phyloP scores from a whole-genome alignment of 495 filamentous ascomycete species.

The Daldinia bambusicola region DNA sequence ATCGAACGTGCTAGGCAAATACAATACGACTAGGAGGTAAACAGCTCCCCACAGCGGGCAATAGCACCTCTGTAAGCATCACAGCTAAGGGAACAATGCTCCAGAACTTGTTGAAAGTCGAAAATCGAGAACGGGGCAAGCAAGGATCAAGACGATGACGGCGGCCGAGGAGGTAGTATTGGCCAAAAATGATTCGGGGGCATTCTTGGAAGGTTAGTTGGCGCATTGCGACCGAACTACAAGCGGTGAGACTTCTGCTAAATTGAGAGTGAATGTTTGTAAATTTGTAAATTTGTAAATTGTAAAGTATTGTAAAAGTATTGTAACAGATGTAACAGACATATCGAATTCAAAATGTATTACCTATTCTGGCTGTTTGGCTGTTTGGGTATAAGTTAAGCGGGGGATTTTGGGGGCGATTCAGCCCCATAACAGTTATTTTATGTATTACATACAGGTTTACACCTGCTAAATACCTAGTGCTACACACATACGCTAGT shows the following conservation, averaged over 20 bases:
- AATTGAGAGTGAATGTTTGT: background rate
- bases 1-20: constrained; percentile 1
- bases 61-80: background rate
- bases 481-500: no score
- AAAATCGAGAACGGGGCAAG: constrained; percentile 21
- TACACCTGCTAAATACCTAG: no score
- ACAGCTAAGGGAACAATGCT: constrained; percentile 11
- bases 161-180: constrained; percentile 24
- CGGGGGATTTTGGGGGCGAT: constrained; percentile 1
- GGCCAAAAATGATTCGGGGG: constrained; percentile 16
- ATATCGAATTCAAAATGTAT: background rate
- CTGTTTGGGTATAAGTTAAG: background rate
- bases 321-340: no score
- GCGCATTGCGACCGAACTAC: constrained; percentile 17
- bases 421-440: background rate
- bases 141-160: constrained; percentile 24
- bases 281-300: constrained; percentile 5
- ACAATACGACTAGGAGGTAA: background rate
- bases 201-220: constrained; percentile 6
- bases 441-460: background rate
- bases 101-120: constrained; percentile 24
- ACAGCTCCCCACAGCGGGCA: constrained; percentile 22
- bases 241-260: constrained; percentile 30
- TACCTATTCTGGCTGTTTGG: background rate
- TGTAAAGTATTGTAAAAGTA: background rate